Evolutionary conservation across 1,284 basidiomycete genomes (phyloP), one percentile per base, ranked within the genome.

Genomic region (Apiotrichum laibachii): DNA sequence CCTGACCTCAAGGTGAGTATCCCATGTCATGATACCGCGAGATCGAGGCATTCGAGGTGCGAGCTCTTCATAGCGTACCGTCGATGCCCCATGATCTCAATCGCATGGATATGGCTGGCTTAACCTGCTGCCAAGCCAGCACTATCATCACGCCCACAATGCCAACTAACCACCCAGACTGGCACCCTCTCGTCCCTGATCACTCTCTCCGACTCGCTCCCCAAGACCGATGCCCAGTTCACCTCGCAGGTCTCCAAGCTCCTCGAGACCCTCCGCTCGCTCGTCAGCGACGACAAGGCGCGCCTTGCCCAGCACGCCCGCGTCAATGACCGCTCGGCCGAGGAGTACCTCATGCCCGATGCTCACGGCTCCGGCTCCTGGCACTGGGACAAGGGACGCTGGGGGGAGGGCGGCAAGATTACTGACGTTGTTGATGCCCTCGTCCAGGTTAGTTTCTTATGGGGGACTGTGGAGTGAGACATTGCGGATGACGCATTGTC

Each of bases 101-200:
- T 7, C 26, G 7, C 7, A 31, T 31, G 26, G 26, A 31, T 31
- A 31, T 31, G 26, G 26, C 26, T 31, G 26, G 26, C 26, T 31
- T 7, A 31, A 31, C 26, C 7, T 31, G 4, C 26, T 3, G 3
- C 7, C 26, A 31, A 31, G 26, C 26, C 26, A 31, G 26, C 26
- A 31, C 26, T 7, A 31, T 31, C 26, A 31, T 31, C 26, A 31
- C 26, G 26, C 26, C 26, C 26, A 31, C 26, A 31, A 7, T 7
- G 7, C 26, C 26, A 31, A 3, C 7, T 4, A 31, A 3, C 26
- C 26, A 31, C n/a, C 9, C 61, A 98, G 92, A 92, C 93, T 60
- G 95, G 95, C 56, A 99, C 95, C 0, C 85, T 99, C 31, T 94
- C 95, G 63, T 84, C 86, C 33, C 86, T 99, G 59, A 86, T 99